These are phyloP conservation scores for Phoma sp. DNA, from an alignment of 2,329 filamentous ascomycete genomes.

Conservation along the genomic window DNA sequence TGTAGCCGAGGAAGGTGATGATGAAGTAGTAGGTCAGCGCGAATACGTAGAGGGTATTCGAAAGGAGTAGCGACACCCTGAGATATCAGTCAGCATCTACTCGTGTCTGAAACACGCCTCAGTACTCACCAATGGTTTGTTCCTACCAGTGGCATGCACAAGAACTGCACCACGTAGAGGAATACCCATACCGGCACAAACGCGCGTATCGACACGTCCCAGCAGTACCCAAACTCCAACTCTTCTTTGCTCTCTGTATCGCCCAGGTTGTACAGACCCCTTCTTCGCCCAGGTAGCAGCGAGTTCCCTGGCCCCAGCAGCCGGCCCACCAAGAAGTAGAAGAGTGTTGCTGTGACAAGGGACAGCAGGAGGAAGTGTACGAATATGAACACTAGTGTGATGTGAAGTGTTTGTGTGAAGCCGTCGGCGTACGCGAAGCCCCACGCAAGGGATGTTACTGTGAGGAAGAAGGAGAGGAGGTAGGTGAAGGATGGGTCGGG, in stretches of 20 bases:
- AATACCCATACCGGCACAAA: constrained; percentile 73
- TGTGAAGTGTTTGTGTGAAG: constrained; percentile 51
- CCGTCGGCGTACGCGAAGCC: constrained; percentile 61
- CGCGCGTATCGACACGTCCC: constrained; percentile 71
- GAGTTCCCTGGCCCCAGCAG: constrained; percentile 65
- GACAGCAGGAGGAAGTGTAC: constrained; percentile 68
- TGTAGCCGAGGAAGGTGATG: constrained; percentile 73
- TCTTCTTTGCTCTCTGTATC: constrained; percentile 59
- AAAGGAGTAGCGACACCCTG: constrained; percentile 64
- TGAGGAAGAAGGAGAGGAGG: constrained; percentile 69
- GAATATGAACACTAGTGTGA: constrained; percentile 58
- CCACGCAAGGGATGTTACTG: constrained; percentile 62
- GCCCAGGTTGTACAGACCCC: constrained; percentile 64
- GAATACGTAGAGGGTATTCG: constrained; percentile 70
- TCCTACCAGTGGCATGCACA: constrained; percentile 67
- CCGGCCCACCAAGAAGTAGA: constrained; percentile 68
- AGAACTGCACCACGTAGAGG: constrained; percentile 70
- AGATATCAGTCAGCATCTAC: neutral
- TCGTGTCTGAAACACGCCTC: neutral
- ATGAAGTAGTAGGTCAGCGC: constrained; percentile 71
- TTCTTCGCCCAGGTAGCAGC: constrained; percentile 58
- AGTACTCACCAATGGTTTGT: constrained; percentile 57
- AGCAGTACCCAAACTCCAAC: constrained; percentile 74
- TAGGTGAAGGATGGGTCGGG: constrained; percentile 74
- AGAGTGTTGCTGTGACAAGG: constrained; percentile 65